phyloP scores from a whole-genome alignment of 306 rosid species.

The Acacia acuminata region DNA sequence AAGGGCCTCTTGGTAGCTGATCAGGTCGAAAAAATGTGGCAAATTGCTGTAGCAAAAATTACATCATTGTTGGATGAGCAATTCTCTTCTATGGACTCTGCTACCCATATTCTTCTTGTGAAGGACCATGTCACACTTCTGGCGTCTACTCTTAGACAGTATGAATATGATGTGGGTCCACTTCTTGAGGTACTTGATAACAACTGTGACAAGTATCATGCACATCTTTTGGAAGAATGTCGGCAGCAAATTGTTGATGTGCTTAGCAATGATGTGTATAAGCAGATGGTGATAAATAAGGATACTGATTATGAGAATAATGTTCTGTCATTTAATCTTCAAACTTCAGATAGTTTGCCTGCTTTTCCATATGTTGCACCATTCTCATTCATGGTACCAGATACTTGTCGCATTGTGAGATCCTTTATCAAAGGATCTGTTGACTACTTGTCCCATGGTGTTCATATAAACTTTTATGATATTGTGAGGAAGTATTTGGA shows the following conservation, averaged over 20 bases:
- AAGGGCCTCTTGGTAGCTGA: conserved; percentile 65
- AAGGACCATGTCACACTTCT: conserved; percentile 93
- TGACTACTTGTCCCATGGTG: conserved; percentile 75
- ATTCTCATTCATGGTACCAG: conserved; percentile 89
- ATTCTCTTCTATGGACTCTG: conserved; percentile 75
- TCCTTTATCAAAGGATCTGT: conserved; percentile 87
- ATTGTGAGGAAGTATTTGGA: conserved; percentile 72
- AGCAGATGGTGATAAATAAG: conserved; percentile 86
- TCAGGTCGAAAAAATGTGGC: conserved; percentile 83
- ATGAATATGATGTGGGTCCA: conserved; percentile 75
- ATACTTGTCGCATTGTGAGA: conserved; percentile 70
- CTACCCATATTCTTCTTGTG: conserved; percentile 83
- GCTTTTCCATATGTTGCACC: conserved; percentile 88
- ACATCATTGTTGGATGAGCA: conserved; percentile 67
- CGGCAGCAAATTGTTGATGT: conserved; percentile 51
- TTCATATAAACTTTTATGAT: conserved; percentile 46
- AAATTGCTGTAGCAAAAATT: conserved; percentile 68
- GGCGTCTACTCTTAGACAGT: conserved; percentile 67
- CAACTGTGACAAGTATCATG: conserved; percentile 69
- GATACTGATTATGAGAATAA: conserved; percentile 72
- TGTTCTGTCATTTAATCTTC: conserved; percentile 73
- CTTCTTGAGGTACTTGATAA: conserved; percentile 71
- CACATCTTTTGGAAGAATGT: conserved; percentile 77
- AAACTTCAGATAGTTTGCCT: conserved; percentile 72
- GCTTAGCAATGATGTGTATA: conserved; percentile 64